Base-by-base conservation (phyloP, 176 grass and related monocot genomes). In the Oryza coarctata region DNA sequence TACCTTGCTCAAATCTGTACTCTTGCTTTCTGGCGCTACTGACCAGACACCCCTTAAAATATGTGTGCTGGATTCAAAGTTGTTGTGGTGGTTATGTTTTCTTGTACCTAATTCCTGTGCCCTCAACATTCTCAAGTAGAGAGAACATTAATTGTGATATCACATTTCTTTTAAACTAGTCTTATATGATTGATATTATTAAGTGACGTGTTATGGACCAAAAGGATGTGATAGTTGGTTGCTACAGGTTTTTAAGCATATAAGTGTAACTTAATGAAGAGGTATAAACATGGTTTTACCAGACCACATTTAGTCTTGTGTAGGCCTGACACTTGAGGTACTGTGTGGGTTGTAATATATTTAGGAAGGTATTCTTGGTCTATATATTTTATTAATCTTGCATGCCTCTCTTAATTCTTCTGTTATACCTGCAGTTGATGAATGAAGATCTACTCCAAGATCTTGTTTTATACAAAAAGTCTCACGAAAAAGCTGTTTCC, bases 381-480 rank as follows among this genome's bases (percentile, higher is more conserved):
- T 66, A 1, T 47, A 44, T 81, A 36, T 29, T 75, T 28, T 0
- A 32, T 26, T 39, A 49, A 15, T 65, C 41, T 90, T 43, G 17
- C 23, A 76, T 17, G 7, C 25, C 65, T 47, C 17, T 33, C 8
- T 80, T n/a, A 63, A 52, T 31, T 73, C 20, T 81, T 85, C 4
- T 0, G 12, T 20, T 12, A 68, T 82, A 74, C 44, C 27, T 90
- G 57, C 68, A 98, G 95, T 71, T 95, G 76, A 98, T 98, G 95
- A 95, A 95, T 70, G 95, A 95, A 83, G 95, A 95, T 93, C 86
- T 98, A 40, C 91, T 98, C 34, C 95, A 89, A 84, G 95, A 98
- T 61, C 87, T 98, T n/a, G 95, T 93, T 87, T 76, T 95, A 57
- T 98, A 98, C 89, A 98, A 95, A 83, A 98, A 98, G 78, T 94